Conservation (phyloP, 441 rosid genomes). For the Brassica balearica region DNA sequence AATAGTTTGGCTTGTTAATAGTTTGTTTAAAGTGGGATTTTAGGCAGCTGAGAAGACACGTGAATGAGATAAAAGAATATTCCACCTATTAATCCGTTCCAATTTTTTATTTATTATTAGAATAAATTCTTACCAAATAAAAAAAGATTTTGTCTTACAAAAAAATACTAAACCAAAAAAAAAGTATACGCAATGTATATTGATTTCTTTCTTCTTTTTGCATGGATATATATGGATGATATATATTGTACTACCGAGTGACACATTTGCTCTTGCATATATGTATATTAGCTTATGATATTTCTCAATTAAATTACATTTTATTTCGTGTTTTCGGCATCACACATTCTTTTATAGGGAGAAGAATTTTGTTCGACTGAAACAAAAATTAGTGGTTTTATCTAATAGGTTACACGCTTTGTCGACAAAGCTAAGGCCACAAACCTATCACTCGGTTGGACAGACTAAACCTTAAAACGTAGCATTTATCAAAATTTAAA, state of each 20-base stretch:
- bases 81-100: slow-evolving; percentile 30
- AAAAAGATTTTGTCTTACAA: too few species aligned
- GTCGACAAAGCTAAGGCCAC: background rate
- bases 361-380: background rate
- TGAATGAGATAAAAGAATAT: slow-evolving; percentile 30
- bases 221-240: background rate
- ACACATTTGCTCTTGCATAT: too few species aligned
- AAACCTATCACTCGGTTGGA: background rate
- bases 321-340: background rate
- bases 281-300: background rate
- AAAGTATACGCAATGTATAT: background rate
- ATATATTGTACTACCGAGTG: background rate
- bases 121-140: too few species aligned
- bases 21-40: slow-evolving; percentile 13
- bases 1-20: slow-evolving; percentile 9
- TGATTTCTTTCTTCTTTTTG: background rate
- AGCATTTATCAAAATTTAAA: background rate
- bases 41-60: slow-evolving; percentile 37
- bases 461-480: slow-evolving; percentile 21
- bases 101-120: background rate
- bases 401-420: slow-evolving; percentile 10
- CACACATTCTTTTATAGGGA: background rate
- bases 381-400: background rate
- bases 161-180: background rate
- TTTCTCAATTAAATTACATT: background rate